Percentiles rank a stretch among this genome's conserved stretches.
These are phyloP conservation scores for Maudiozyma pseudohumilis DNA, from an alignment of 805 yeast species.

Conservation along the genomic window DNA sequence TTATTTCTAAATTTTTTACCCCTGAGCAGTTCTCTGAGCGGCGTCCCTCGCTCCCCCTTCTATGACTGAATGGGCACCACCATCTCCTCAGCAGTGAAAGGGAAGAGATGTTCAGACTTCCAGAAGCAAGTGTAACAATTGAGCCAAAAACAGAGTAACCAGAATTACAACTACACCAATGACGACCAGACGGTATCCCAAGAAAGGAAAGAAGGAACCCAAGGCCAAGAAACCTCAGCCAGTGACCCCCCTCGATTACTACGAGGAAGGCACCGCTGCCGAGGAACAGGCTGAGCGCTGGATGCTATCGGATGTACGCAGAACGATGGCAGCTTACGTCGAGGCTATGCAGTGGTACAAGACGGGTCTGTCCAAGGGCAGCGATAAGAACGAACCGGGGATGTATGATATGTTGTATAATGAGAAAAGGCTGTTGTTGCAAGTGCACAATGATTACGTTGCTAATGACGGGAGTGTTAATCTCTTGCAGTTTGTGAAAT, in stretches of 20 bases:
- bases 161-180: too few relatives aligned
- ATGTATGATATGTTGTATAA: constrained; percentile 29
- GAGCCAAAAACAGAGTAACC: too few relatives aligned
- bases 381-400: constrained; percentile 21
- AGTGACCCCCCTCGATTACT: constrained; percentile 24
- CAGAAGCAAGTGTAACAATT: not conserved
- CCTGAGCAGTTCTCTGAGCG: too few relatives aligned
- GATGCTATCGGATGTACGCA: constrained; percentile 26
- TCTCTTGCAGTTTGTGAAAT: constrained; percentile 19
- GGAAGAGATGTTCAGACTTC: not conserved
- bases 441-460: constrained; percentile 22
- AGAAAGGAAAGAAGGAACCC: constrained; percentile 6
- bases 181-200: constrained; percentile 5
- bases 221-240: constrained; percentile 7
- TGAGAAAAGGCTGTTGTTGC: constrained; percentile 23
- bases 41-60: too few relatives aligned
- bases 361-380: constrained; percentile 26
- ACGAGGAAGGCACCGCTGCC: constrained; percentile 22
- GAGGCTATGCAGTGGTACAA: constrained; percentile 24
- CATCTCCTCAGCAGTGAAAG: too few relatives aligned
- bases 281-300: constrained; percentile 32
- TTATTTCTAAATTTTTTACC: too few relatives aligned
- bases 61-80: too few relatives aligned
- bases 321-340: constrained; percentile 20
- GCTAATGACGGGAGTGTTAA: constrained; percentile 26